Evolutionary conservation across 2,329 filamentous ascomycete species (phyloP).

Genomic region (Paraconiothyrium brasiliense): DNA sequence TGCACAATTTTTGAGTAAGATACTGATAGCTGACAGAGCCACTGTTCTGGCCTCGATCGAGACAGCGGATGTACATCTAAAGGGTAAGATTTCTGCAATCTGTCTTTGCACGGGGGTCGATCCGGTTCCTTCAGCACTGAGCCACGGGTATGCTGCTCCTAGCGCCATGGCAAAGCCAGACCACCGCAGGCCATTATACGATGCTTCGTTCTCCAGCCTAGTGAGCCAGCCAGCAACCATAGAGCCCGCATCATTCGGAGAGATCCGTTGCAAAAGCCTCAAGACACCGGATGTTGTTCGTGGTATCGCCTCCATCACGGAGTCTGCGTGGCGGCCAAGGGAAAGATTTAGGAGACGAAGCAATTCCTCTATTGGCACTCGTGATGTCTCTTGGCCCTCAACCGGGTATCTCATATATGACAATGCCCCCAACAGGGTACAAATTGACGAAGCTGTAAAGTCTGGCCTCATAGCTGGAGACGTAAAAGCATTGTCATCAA

Average conservation of each 20-base stretch:
- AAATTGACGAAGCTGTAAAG: constrained; percentile 69
- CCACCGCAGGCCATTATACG: constrained; percentile 52
- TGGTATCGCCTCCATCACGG: constrained; percentile 43
- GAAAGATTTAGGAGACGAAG: constrained; percentile 43
- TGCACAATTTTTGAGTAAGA: constrained; percentile 39
- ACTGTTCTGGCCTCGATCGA: constrained; percentile 58
- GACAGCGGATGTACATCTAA: constrained; percentile 46
- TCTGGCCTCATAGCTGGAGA: constrained; percentile 66
- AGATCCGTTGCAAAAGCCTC: constrained; percentile 25
- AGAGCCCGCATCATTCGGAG: constrained; percentile 21
- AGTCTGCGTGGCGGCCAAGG: constrained; percentile 46
- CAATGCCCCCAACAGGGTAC: constrained; percentile 61
- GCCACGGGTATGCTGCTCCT: constrained; percentile 47
- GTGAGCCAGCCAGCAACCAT: constrained; percentile 42
- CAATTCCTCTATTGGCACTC: constrained; percentile 29
- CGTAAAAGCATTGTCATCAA: constrained; percentile 51
- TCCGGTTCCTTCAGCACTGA: not conserved
- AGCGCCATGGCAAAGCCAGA: constrained; percentile 57
- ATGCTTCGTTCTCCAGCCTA: constrained; percentile 46
- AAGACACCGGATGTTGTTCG: constrained; percentile 33
- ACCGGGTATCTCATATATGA: constrained; percentile 27
- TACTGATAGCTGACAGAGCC: constrained; percentile 51
- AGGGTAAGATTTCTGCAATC: constrained; percentile 48
- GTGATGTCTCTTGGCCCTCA: constrained; percentile 13
- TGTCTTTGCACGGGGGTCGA: constrained; percentile 27